Evolutionary conservation across 345 rosid species (phyloP).

Genomic region (Lepidium sativum): DNA sequence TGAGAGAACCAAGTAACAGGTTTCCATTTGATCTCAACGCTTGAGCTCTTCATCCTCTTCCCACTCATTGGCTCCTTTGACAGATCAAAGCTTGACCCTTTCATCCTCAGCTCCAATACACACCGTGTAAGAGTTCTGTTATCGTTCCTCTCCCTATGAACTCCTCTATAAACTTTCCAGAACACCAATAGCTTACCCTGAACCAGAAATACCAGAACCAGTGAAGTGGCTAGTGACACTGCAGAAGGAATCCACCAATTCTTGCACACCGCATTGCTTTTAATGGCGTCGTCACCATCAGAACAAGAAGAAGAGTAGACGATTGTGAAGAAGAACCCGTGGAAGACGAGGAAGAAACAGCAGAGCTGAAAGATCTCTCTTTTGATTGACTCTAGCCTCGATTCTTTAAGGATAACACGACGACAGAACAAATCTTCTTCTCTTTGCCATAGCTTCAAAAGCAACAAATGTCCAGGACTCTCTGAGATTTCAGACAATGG

Average conservation of each 20-base stretch:
- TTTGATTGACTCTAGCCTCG: constrained; percentile 65
- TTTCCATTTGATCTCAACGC: constrained; percentile 95
- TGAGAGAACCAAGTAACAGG: constrained; percentile 76
- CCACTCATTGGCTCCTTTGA: constrained; percentile 74
- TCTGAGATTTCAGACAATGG: constrained; percentile 81
- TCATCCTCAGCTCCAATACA: constrained; percentile 85
- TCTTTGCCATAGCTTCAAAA: constrained; percentile 86
- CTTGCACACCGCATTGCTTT: constrained; percentile 29
- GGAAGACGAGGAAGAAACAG: constrained; percentile 63
- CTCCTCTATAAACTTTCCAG: constrained; percentile 65
- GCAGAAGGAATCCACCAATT: constrained; percentile 86
- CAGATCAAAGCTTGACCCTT: constrained; percentile 85
- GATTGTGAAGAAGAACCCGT: constrained; percentile 55
- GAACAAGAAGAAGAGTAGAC: constrained; percentile 59
- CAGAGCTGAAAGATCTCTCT: constrained; percentile 80
- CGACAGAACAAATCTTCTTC: constrained; percentile 63
- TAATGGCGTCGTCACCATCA: not conserved
- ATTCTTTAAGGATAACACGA: constrained; percentile 44
- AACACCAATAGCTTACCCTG: constrained; percentile 62
- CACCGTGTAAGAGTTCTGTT: constrained; percentile 62
- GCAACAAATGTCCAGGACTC: constrained; percentile 90
- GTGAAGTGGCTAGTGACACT: constrained; percentile 49
- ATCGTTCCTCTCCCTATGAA: constrained; percentile 66
- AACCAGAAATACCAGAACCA: constrained; percentile 54
- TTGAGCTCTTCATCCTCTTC: constrained; percentile 86